phyloP scores from a whole-genome alignment of 2,329 filamentous ascomycete species.

The Claviceps fusiformis region DNA sequence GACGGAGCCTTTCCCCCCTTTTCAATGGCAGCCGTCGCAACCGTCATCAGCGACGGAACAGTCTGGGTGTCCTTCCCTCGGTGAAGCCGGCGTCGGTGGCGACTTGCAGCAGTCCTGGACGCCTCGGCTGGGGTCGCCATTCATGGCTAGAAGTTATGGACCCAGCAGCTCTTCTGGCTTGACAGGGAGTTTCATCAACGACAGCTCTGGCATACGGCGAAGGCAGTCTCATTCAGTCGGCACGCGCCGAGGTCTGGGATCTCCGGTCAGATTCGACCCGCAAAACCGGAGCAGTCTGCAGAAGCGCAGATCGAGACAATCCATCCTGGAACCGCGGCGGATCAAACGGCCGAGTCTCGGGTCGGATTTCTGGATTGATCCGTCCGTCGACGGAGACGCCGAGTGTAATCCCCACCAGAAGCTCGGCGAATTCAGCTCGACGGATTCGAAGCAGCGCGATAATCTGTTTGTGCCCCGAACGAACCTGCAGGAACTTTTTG shows the following conservation, averaged over 20 bases:
- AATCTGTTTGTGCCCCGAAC: constrained; percentile 27
- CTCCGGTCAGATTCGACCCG: constrained; percentile 35
- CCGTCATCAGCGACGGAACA: neutral
- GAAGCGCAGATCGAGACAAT: constrained; percentile 38
- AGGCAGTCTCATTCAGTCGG: constrained; percentile 37
- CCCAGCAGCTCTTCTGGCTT: constrained; percentile 43
- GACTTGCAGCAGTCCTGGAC: constrained; percentile 10
- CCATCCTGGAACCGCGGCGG: constrained; percentile 31
- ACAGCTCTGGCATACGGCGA: constrained; percentile 20
- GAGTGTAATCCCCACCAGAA: constrained; percentile 8
- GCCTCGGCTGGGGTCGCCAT: constrained; percentile 37
- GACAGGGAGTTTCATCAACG: constrained; percentile 20
- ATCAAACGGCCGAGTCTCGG: constrained; percentile 40
- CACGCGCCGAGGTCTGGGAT: constrained; percentile 35
- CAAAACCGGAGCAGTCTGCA: constrained; percentile 37
- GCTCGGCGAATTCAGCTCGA: constrained; percentile 22
- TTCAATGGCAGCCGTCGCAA: neutral
- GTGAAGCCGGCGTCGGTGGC: constrained; percentile 11
- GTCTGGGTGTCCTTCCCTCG: neutral
- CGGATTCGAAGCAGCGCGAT: constrained; percentile 19
- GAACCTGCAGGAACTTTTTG: constrained; percentile 28
- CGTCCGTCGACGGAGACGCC: constrained; percentile 16
- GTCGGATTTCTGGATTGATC: constrained; percentile 39
- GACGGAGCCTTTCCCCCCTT: constrained; percentile 2
- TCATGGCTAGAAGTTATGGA: constrained; percentile 45